Percentiles rank a stretch among this genome's conserved stretches.
Evolutionary conservation across 2,329 filamentous ascomycete species (phyloP).

Genomic region (Nemania sp.): DNA sequence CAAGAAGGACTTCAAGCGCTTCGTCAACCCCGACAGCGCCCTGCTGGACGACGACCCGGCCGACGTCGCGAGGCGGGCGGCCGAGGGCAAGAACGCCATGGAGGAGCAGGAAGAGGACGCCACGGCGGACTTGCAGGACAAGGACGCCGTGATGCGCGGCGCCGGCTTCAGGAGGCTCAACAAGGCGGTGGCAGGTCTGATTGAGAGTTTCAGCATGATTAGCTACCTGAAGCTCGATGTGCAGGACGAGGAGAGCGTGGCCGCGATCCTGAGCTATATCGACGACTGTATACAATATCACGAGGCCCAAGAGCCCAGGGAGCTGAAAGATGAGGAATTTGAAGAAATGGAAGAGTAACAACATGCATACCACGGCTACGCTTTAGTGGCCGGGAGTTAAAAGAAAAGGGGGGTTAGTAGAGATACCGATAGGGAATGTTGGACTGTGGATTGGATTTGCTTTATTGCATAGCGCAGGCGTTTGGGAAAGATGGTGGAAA

Average conservation of each 20-base stretch:
- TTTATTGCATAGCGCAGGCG: conserved; percentile 50
- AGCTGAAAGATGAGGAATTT: conserved; percentile 51
- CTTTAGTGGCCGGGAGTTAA: not conserved
- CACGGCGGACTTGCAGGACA: conserved; percentile 71
- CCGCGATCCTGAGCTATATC: conserved; percentile 68
- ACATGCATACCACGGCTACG: not conserved
- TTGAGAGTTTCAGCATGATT: conserved; percentile 98
- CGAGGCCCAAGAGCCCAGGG: conserved; percentile 52
- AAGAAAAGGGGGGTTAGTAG: not conserved
- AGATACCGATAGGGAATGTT: not conserved
- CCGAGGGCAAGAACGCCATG: conserved; percentile 41
- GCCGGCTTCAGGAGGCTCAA: conserved; percentile 86
- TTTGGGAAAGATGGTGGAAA: conserved; percentile 33
- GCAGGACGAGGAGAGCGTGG: conserved; percentile 92
- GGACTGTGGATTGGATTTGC: conserved; percentile 2
- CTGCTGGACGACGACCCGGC: conserved; percentile 84
- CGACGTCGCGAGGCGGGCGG: conserved; percentile 59
- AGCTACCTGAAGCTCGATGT: conserved; percentile 92
- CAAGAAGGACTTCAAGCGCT: conserved; percentile 89
- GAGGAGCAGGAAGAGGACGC: conserved; percentile 59
- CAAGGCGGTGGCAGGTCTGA: conserved; percentile 86
- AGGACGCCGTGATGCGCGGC: conserved; percentile 80
- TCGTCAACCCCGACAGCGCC: conserved; percentile 85
- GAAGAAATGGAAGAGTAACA: conserved; percentile 42
- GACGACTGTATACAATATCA: conserved; percentile 61